These are phyloP conservation scores for Exophiala alcalophila DNA, from an alignment of 2,329 filamentous ascomycete species.

Conservation along the genomic window DNA sequence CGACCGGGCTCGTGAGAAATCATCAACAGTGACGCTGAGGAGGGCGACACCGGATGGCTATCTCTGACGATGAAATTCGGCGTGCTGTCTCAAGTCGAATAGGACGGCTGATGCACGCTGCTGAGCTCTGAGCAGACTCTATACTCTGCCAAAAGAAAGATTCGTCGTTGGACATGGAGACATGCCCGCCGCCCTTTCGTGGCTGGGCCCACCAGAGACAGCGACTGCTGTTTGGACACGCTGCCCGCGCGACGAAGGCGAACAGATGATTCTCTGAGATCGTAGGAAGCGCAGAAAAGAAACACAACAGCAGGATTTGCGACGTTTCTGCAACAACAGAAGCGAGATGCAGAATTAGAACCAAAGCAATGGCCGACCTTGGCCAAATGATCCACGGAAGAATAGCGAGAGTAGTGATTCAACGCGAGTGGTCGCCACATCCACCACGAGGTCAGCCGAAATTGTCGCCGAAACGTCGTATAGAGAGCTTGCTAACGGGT, in stretches of 20 bases:
- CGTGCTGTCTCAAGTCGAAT: no score
- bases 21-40: constrained; percentile 10
- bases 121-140: no score
- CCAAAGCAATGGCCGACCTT: constrained; percentile 22
- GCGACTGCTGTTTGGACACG: no score
- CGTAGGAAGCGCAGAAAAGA: neutral
- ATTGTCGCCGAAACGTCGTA: constrained; percentile 16
- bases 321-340: constrained; percentile 18
- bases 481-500: constrained; percentile 7
- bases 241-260: no score
- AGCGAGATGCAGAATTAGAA: constrained; percentile 24
- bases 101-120: no score
- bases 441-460: constrained; percentile 21
- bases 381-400: constrained; percentile 16
- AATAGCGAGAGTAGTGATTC: constrained; percentile 17
- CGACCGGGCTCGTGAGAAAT: constrained; percentile 14
- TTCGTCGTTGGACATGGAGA: constrained; percentile 5
- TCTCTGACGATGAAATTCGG: no score
- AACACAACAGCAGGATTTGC: constrained; percentile 1
- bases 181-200: constrained; percentile 15
- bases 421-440: constrained; percentile 22
- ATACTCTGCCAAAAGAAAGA: no score
- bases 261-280: no score
- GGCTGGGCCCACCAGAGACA: constrained; percentile 5
- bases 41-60: constrained; percentile 12